Conservation (phyloP, 345 rosid genomes). For the Noccaea bulbosa region DNA sequence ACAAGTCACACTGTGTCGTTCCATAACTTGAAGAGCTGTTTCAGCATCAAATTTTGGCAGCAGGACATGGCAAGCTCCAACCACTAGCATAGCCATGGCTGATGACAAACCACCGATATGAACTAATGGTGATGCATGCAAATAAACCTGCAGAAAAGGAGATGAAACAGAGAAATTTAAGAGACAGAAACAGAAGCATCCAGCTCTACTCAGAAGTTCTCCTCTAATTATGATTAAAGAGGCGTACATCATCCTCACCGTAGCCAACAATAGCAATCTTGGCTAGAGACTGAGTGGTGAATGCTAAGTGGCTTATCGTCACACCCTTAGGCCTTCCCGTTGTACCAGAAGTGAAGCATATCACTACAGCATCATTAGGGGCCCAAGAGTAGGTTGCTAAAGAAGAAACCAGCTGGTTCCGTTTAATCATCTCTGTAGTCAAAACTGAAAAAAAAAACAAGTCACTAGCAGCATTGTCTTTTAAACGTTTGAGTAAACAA, state of each 20-base stretch:
- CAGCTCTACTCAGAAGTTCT: background rate
- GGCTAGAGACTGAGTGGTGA: conserved; percentile 79
- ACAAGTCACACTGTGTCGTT: conserved; percentile 66
- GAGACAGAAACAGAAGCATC: background rate
- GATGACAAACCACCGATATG: conserved; percentile 92
- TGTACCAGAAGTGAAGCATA: conserved; percentile 94
- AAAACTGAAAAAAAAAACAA: conserved; percentile 49
- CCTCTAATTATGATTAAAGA: background rate
- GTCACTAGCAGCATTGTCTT: background rate
- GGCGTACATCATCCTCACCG: conserved; percentile 78
- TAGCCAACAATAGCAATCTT: conserved; percentile 82
- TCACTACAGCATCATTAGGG: conserved; percentile 67
- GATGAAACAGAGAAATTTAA: conserved; percentile 5
- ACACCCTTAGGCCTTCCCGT: conserved; percentile 92
- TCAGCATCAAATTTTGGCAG: conserved; percentile 75
- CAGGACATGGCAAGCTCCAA: conserved; percentile 79
- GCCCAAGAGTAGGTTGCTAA: conserved; percentile 57
- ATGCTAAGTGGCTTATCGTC: conserved; percentile 68
- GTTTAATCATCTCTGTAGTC: conserved; percentile 52
- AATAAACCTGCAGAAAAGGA: conserved; percentile 64
- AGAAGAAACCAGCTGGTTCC: conserved; percentile 15
- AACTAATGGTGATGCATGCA: conserved; percentile 81
- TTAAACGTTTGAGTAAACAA: conserved; percentile 5
- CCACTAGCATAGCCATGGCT: conserved; percentile 88
- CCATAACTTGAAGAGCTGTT: conserved; percentile 59